These are phyloP conservation scores for Metschnikowia santaceciliae DNA, from an alignment of 805 yeast genomes.

Conservation along the genomic window DNA sequence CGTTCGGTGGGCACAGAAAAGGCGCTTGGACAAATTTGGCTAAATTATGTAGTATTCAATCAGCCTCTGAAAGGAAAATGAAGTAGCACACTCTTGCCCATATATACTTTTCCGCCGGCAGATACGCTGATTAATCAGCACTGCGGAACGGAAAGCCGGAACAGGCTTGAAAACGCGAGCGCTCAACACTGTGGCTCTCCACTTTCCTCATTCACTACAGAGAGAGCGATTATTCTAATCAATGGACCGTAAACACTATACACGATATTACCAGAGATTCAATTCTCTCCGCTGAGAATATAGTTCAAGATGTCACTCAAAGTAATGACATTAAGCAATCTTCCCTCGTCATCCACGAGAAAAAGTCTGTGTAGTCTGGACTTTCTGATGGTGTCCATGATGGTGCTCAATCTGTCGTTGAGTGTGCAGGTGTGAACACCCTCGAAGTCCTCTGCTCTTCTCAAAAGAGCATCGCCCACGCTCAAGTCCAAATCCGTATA, in stretches of 20 bases:
- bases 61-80: not conserved
- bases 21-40: too few relatives aligned
- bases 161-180: conserved; percentile 1
- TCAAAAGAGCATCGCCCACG: conserved; percentile 93
- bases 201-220: not conserved
- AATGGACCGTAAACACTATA: not conserved
- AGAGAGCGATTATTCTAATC: too few relatives aligned
- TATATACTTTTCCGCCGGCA: not conserved
- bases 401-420: conserved; percentile 79
- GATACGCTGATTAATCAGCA: conserved; percentile 3
- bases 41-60: too few relatives aligned
- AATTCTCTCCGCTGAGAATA: conserved; percentile 60
- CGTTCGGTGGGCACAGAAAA: not conserved
- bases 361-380: conserved; percentile 88
- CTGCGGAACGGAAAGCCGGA: not conserved
- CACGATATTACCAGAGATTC: not conserved
- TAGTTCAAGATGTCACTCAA: conserved; percentile 87
- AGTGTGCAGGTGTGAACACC: conserved; percentile 96
- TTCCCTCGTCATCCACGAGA: conserved; percentile 82
- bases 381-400: conserved; percentile 89
- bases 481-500: conserved; percentile 85
- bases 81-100: too few relatives aligned
- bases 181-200: not conserved
- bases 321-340: conserved; percentile 78
- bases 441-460: conserved; percentile 93